Conservation (phyloP, 805 yeast genomes). For the Saccharomycopsis fodiens region DNA sequence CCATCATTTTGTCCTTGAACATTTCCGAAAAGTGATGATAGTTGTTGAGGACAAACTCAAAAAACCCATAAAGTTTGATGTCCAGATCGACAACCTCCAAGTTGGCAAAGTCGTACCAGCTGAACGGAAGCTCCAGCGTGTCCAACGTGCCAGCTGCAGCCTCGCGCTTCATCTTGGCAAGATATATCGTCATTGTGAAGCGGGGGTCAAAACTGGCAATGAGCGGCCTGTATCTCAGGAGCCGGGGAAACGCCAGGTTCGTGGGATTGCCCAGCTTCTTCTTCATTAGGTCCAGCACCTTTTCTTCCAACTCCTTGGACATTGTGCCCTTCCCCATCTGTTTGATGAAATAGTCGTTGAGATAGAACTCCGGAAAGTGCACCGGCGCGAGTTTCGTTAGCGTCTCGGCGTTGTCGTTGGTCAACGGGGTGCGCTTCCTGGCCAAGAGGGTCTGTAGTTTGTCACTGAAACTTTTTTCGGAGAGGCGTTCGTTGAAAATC, state of each 20-base stretch:
- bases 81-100: conserved; percentile 11
- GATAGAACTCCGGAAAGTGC: background rate
- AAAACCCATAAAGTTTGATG: conserved; percentile 7
- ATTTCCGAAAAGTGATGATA: conserved; percentile 1
- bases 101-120: conserved; percentile 18
- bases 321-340: background rate
- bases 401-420: background rate
- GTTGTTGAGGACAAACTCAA: conserved; percentile 3
- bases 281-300: background rate
- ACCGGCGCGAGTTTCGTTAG: background rate
- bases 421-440: background rate
- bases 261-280: background rate
- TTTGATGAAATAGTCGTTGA: background rate
- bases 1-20: background rate
- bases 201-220: background rate
- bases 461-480: background rate
- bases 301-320: background rate
- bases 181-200: conserved; percentile 1
- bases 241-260: background rate
- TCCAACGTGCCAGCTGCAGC: background rate
- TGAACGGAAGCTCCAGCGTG: conserved; percentile 11
- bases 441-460: background rate
- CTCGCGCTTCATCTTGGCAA: background rate
- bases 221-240: background rate
- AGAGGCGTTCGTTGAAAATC: background rate